Evolutionary conservation across 2,329 filamentous ascomycete genomes (phyloP), one percentile per base, ranked within the genome.

Genomic region (Fusarium euwallaceae): DNA sequence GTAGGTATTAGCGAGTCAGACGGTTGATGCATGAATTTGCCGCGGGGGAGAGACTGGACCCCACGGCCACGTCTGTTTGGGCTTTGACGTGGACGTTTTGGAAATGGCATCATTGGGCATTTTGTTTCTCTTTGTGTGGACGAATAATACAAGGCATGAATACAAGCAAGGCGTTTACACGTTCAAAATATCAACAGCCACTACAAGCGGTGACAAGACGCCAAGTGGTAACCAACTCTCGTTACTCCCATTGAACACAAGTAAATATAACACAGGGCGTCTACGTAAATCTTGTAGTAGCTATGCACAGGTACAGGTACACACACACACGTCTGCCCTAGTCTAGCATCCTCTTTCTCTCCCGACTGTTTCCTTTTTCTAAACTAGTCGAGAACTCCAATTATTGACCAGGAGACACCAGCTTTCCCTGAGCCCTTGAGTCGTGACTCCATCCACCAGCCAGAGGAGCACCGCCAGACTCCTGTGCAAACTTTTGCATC

Each of bases 371-470:
- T 34, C 32, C 66, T 43, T 59, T 77, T 76, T 70, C 66, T 65
- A 67, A 67, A 22, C 67, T 65, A 68, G 24, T 55, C 36, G 43
- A 68, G 61, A 61, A 61, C 62, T 67, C 64, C 78, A 72, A 78
- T 87, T 94, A 98, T 90, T 97, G 95, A 75, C 97, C 97, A 48
- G 97, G 97, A 64, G 95, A 90, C 81, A 98, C 89, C 76, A 98
- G 87, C 84, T 94, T 92, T 78, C 96, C 97, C 86, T 96, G 91
- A 82, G 91, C 90, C 80, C 85, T 88, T 69, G 95, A 87, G 82
- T 94, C 88, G 73, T 93, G 93, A 75, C 90, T 87, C 96, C 95
- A 98, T 69, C 97, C 97, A 82, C 97, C 97, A 74, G 94, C 95
- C 81, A 95, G 87, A 53, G 94, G 88, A 80, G 91, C 84, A 39